Base-by-base conservation (phyloP, 208 protist species). In the Leishmania amazonensis region DNA sequence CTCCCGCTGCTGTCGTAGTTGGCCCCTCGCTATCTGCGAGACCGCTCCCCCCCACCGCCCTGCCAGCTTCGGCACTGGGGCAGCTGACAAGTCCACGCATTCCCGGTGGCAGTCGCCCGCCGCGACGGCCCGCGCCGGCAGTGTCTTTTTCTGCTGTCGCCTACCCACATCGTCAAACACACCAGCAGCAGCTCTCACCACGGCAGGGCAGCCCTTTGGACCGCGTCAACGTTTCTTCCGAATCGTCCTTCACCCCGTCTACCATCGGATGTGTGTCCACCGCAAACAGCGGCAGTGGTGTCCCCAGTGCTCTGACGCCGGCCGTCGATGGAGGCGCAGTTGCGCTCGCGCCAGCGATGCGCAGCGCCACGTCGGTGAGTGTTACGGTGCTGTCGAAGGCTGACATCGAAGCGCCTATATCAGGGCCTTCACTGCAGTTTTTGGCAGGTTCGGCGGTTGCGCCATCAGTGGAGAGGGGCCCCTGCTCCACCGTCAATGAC, bases 141-240 rank as follows among this genome's bases (percentile, higher is more conserved):
- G 81, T 81, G 0, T 81, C 81, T 51, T 78, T 85, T 57, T 79
- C 77, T 28, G 53, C 68, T 19, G 54, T 54, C 49, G 40, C 42
- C 72, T 65, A 74, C 71, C 57, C 45, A 40, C 75, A 51, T 21
- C 28, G 54, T n/a, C 54, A 78, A 17, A 19, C 8, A 28, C 54
- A 60, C 35, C 75, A 64, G 73, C 51, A 54, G 62, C 62, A 68
- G 62, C 28, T 68, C 31, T 68, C 62, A 68, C 31, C 31, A 40
- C 62, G 13, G 31, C 31, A 21, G 11, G 49, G 6, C 47, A 68
- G 70, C 45, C 60, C 58, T 13, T 13, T 65, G 28, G 38, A 74
- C 28, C 2, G 42, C 40, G 24, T 24, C 62, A n/a, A n/a, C 3
- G 53, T 49, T 9, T 28, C 21, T 35, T 35, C 38, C 54, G 40